Conservation (phyloP, 1,284 basidiomycete genomes). For the Filobasidium uniguttulatum region DNA sequence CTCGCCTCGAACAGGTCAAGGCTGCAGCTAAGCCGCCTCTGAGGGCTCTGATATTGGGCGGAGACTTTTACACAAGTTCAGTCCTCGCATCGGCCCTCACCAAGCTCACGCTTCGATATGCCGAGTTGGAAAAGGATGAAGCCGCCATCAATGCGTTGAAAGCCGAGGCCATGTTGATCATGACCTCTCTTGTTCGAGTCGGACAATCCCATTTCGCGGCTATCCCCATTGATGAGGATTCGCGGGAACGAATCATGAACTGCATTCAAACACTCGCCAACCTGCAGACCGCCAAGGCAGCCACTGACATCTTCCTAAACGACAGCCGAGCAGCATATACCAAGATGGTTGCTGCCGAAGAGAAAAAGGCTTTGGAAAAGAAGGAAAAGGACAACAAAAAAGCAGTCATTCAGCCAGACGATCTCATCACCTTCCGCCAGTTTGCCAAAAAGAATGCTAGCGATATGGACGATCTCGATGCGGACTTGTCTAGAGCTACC, state of each 20-base stretch:
- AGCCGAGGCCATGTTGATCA: conserved; percentile 96
- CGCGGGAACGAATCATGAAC: conserved; percentile 88
- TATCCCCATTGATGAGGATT: conserved; percentile 94
- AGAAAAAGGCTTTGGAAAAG: conserved; percentile 81
- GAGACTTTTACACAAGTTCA: conserved; percentile 93
- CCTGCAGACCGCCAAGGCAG: conserved; percentile 47
- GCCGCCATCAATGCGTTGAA: conserved; percentile 57
- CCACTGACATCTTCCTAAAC: conserved; percentile 76
- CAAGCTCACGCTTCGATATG: conserved; percentile 78
- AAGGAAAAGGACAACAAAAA: conserved; percentile 65
- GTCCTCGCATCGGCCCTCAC: conserved; percentile 79
- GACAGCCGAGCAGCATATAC: conserved; percentile 89
- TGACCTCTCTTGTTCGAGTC: conserved; percentile 91
- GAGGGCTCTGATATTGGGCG: conserved; percentile 76
- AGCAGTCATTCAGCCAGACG: conserved; percentile 75
- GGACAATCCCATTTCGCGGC: conserved; percentile 92
- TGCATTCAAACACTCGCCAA: conserved; percentile 85
- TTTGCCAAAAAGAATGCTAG: conserved; percentile 81
- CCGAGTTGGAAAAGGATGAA: conserved; percentile 48
- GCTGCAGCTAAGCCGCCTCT: conserved; percentile 80
- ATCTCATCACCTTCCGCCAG: conserved; percentile 81
- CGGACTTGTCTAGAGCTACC: conserved; percentile 80
- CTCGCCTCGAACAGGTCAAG: conserved; percentile 65
- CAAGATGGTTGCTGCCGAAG: conserved; percentile 84
- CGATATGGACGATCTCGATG: conserved; percentile 64